Evolutionary conservation across 2,329 filamentous ascomycete species (phyloP).

Genomic region (Sphaceloma murrayae): DNA sequence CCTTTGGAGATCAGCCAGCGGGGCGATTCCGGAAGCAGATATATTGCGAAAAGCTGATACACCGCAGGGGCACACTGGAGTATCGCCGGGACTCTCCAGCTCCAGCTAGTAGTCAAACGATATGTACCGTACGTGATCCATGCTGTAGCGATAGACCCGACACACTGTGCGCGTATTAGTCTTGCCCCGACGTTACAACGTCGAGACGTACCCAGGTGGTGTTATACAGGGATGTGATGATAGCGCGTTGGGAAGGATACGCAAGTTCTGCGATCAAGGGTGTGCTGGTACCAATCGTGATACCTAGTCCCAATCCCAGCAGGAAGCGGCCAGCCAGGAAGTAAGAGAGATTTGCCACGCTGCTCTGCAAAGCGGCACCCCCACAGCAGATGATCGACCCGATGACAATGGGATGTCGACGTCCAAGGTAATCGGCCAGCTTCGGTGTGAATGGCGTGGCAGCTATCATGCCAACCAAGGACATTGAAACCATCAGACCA

Average conservation of each 20-base stretch:
- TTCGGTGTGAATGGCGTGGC: conserved; percentile 5
- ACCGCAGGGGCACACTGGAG: conserved; percentile 38
- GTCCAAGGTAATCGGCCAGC: conserved; percentile 4
- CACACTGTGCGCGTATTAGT: not conserved
- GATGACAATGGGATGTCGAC: conserved; percentile 2
- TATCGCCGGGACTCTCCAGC: conserved; percentile 43
- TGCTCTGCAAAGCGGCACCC: conserved; percentile 18
- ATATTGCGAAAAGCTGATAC: conserved; percentile 49
- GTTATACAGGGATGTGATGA: conserved; percentile 29
- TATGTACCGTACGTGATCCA: conserved; percentile 56
- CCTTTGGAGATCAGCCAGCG: conserved; percentile 57
- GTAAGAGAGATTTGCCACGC: conserved; percentile 20
- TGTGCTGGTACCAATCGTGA: conserved; percentile 28
- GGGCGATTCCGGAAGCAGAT: conserved; percentile 55
- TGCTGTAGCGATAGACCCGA: conserved; percentile 53
- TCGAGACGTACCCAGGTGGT: conserved; percentile 17
- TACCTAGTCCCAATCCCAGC: conserved; percentile 30
- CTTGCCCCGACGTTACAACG: too few relatives aligned
- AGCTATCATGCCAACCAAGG: conserved; percentile 19
- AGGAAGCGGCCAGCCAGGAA: conserved; percentile 33
- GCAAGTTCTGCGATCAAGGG: conserved; percentile 39
- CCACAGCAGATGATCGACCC: conserved; percentile 3
- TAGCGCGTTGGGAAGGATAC: conserved; percentile 34
- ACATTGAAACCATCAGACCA: conserved; percentile 21
- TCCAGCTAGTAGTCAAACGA: conserved; percentile 39